Conservation (phyloP, 1,284 basidiomycete species). For the Flammula alnicola region DNA sequence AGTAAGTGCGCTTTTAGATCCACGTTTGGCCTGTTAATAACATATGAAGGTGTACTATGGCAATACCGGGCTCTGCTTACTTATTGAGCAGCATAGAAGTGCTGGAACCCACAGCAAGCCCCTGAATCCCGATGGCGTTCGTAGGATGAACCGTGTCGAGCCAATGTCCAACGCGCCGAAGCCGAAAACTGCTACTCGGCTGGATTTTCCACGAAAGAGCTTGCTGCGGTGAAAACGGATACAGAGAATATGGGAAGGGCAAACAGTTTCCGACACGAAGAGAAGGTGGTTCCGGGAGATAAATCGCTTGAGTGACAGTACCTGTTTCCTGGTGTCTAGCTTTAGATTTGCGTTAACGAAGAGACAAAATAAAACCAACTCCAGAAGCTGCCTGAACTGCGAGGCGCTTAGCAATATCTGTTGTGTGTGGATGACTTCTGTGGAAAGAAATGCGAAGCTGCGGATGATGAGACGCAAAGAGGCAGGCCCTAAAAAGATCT, state of each 20-base stretch:
- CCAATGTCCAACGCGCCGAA: slow-evolving; percentile 67
- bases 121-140: background rate
- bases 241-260: slow-evolving; percentile 52
- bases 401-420: slow-evolving; percentile 53
- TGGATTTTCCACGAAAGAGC: slow-evolving; percentile 52
- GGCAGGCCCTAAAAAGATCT: slow-evolving; percentile 10
- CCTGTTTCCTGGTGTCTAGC: background rate
- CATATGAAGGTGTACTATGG: background rate
- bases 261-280: slow-evolving; percentile 8
- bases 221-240: slow-evolving; percentile 62
- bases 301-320: slow-evolving; percentile 15
- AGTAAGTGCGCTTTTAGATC: slow-evolving; percentile 14
- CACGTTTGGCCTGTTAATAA: slow-evolving; percentile 7
- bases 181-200: slow-evolving; percentile 53
- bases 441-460: slow-evolving; percentile 63
- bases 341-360: background rate
- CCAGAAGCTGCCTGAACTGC: slow-evolving; percentile 53
- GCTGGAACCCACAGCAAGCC: background rate
- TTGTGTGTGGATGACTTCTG: slow-evolving; percentile 38
- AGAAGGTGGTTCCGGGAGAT: slow-evolving; percentile 20
- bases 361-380: slow-evolving; percentile 39
- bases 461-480: slow-evolving; percentile 1
- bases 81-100: background rate
- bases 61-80: slow-evolving; percentile 4
- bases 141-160: slow-evolving; percentile 27